Percentiles rank a stretch among this genome's conserved stretches.
phyloP scores from a whole-genome alignment of 1,139 yeast genomes.

The Taphrina deformans region DNA sequence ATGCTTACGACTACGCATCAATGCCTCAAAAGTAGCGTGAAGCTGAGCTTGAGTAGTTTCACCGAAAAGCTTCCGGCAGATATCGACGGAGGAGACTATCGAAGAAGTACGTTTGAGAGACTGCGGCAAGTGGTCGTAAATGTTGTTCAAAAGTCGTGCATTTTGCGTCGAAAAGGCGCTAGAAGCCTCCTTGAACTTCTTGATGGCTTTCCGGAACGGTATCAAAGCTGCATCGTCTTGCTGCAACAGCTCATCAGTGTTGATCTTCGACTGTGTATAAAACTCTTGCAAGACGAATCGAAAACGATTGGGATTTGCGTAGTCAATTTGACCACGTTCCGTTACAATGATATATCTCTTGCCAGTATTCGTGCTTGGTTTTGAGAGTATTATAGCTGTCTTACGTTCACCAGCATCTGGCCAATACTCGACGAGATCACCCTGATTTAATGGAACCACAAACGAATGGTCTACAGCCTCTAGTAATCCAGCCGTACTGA shows the following conservation, averaged over 20 bases:
- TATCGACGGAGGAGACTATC: constrained; percentile 18
- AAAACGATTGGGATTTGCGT: constrained; percentile 15
- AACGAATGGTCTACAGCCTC: not conserved
- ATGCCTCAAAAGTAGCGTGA: constrained; percentile 11
- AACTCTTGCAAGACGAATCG: constrained; percentile 23
- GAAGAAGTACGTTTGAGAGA: not conserved
- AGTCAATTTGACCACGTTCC: constrained; percentile 24
- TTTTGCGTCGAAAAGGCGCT: not conserved
- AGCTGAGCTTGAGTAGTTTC: constrained; percentile 4
- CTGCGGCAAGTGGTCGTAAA: constrained; percentile 16
- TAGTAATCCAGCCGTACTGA: not conserved
- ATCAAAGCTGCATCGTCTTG: not conserved
- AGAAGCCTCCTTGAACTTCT: not conserved
- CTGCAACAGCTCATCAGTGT: not conserved
- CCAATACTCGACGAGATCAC: constrained; percentile 32
- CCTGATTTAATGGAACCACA: constrained; percentile 1
- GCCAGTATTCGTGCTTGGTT: not conserved
- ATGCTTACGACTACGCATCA: constrained; percentile 22
- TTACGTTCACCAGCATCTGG: constrained; percentile 10
- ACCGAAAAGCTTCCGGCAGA: constrained; percentile 9
- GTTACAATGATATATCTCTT: constrained; percentile 6
- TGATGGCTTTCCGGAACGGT: constrained; percentile 11
- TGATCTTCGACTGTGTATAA: not conserved
- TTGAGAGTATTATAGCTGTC: constrained; percentile 8
- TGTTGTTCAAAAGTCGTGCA: not conserved